phyloP scores from a whole-genome alignment of 768 basidiomycete species.

The Boletus fagicola region DNA sequence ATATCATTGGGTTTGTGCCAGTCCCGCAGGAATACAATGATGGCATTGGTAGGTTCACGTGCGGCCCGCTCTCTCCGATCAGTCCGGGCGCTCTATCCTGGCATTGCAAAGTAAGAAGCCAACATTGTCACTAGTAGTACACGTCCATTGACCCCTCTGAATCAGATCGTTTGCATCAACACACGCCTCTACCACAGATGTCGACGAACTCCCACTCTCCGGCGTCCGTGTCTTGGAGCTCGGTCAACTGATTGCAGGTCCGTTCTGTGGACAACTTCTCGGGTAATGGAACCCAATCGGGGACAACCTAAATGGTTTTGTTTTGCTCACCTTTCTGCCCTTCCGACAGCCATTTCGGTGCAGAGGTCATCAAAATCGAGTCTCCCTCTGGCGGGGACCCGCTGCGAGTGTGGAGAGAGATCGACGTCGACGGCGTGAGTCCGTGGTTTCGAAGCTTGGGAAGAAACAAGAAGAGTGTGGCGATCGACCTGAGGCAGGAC shows the following conservation, averaged over 20 bases:
- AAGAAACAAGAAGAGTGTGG: constrained; percentile 72
- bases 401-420: constrained; percentile 67
- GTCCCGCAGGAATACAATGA: neutral
- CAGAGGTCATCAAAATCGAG: constrained; percentile 72
- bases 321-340: neutral
- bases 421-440: constrained; percentile 67
- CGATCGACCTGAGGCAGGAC: constrained; percentile 58
- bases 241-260: constrained; percentile 70
- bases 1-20: neutral
- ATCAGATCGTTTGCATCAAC: constrained; percentile 15
- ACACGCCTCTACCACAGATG: neutral
- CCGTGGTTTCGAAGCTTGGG: constrained; percentile 74
- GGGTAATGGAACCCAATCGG: constrained; percentile 41
- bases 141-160: neutral
- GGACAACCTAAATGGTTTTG: neutral
- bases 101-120: constrained; percentile 3
- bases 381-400: constrained; percentile 63
- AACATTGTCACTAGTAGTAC: neutral
- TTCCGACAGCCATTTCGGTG: constrained; percentile 60
- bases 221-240: constrained; percentile 67
- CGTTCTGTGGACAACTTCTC: constrained; percentile 69
- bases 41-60: too few species aligned
- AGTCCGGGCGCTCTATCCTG: neutral
- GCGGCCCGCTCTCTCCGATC: neutral
- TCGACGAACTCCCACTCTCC: constrained; percentile 49